Percentiles rank a stretch among this genome's conserved stretches.
These are phyloP conservation scores for Pezicula rhizophila DNA, from an alignment of 2,329 filamentous ascomycete genomes.

Conservation along the genomic window DNA sequence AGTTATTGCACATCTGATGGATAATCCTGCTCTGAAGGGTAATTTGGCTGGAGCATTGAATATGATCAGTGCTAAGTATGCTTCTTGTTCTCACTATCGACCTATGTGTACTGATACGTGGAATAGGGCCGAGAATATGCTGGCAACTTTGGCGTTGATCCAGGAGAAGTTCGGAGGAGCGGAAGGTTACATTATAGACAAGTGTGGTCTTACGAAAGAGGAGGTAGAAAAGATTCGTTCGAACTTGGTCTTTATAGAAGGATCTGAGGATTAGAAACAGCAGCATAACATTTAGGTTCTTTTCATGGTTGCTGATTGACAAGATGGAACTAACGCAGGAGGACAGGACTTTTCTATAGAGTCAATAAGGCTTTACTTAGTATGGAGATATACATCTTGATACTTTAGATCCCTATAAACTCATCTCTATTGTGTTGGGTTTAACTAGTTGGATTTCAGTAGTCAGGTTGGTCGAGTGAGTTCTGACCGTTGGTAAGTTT, in stretches of 20 bases:
- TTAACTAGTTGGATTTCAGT: no score
- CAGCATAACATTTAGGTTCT: conserved; percentile 4
- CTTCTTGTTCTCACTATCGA: background rate
- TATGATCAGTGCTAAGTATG: conserved; percentile 35
- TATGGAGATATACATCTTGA: no score
- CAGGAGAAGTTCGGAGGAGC: conserved; percentile 54
- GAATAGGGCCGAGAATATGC: conserved; percentile 42
- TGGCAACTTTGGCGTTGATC: conserved; percentile 45
- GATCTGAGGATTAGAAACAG: conserved; percentile 10
- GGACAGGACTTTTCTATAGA: no score
- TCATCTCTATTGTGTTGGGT: no score
- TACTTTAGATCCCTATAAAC: no score
- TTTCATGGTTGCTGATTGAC: background rate
- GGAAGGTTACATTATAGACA: conserved; percentile 54
- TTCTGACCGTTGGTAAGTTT: no score
- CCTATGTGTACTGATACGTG: conserved; percentile 2
- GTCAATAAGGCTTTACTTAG: no score
- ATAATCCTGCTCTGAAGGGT: conserved; percentile 40
- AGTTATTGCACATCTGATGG: conserved; percentile 44
- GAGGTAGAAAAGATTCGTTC: conserved; percentile 47
- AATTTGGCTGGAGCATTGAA: conserved; percentile 33
- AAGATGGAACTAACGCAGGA: no score
- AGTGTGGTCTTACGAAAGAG: conserved; percentile 50
- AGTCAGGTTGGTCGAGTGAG: no score
- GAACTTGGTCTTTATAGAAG: conserved; percentile 37